phyloP scores from a whole-genome alignment of 176 grass and related monocot genomes.

The Musa beccarii region DNA sequence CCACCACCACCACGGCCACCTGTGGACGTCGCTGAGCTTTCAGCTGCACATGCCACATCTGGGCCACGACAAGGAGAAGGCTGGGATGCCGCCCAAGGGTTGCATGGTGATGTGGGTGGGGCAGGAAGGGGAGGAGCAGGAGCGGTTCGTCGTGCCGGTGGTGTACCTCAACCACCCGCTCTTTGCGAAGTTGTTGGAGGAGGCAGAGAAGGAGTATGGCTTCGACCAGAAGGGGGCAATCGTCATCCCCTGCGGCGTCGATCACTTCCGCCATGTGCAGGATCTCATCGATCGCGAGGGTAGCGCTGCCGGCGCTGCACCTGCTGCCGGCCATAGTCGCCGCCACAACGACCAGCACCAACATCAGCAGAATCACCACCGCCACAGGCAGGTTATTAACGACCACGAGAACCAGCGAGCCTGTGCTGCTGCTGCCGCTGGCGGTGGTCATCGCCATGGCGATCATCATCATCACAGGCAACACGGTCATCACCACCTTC shows the following conservation, averaged over 20 bases:
- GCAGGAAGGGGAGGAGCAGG: constrained; percentile 28
- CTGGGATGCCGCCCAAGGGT: constrained; percentile 56
- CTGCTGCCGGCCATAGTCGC: not conserved
- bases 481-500: not conserved
- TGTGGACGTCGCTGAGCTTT: not conserved
- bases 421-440: not conserved
- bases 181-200: constrained; percentile 66
- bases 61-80: not conserved
- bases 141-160: constrained; percentile 71
- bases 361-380: not conserved
- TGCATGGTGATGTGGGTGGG: constrained; percentile 78
- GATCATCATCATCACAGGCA: not conserved
- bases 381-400: constrained; percentile 9
- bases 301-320: not conserved
- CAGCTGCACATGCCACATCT: not conserved
- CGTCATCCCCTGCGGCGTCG: constrained; percentile 85
- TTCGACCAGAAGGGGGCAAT: constrained; percentile 83
- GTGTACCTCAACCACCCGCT: constrained; percentile 71
- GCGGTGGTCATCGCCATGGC: not conserved
- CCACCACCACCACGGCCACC: not conserved
- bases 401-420: not conserved
- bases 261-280: constrained; percentile 69
- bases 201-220: constrained; percentile 85
- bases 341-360: constrained; percentile 13
- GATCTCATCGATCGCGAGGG: constrained; percentile 47